A percentile compares a stretch with the other conserved stretches of the same genome.
Conservation (phyloP, 371 early-diverging fungal genomes). For the Mucor saturninus region DNA sequence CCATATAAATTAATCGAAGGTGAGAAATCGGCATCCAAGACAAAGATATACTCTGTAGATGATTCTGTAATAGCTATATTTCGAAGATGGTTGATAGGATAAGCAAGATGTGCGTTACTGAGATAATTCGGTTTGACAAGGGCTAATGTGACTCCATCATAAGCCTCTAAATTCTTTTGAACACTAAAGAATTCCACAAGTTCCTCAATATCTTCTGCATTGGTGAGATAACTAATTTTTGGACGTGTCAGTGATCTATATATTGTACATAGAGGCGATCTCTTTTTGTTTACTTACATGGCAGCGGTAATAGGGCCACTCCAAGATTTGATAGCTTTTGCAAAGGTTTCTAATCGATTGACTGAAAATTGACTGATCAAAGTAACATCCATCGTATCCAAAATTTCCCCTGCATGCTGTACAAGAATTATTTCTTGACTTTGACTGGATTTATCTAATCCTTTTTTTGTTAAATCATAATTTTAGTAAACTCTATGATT, state of each 20-base stretch:
- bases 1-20: slow-evolving; percentile 52
- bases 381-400: slow-evolving; percentile 39
- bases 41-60: slow-evolving; percentile 56
- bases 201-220: slow-evolving; percentile 47
- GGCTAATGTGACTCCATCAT: slow-evolving; percentile 39
- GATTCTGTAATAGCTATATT: slow-evolving; percentile 61
- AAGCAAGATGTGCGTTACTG: slow-evolving; percentile 41
- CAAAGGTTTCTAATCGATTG: slow-evolving; percentile 60
- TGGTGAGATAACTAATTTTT: slow-evolving; percentile 54
- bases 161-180: slow-evolving; percentile 28
- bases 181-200: slow-evolving; percentile 51
- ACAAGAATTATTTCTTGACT: slow-evolving; percentile 22
- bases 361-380: slow-evolving; percentile 67
- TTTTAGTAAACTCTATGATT: too few species aligned
- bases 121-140: slow-evolving; percentile 61
- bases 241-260: background rate
- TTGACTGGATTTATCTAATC: slow-evolving; percentile 11
- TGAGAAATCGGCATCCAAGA: slow-evolving; percentile 70
- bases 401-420: slow-evolving; percentile 7
- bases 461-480: too few species aligned
- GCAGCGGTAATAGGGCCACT: slow-evolving; percentile 60
- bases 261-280: too few species aligned
- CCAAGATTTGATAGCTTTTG: slow-evolving; percentile 56
- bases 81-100: slow-evolving; percentile 69
- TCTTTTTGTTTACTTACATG: slow-evolving; percentile 46